Percentiles rank a stretch among this genome's conserved stretches.
Evolutionary conservation across 2,329 filamentous ascomycete species (phyloP).

Genomic region (Myriangium duriaei): DNA sequence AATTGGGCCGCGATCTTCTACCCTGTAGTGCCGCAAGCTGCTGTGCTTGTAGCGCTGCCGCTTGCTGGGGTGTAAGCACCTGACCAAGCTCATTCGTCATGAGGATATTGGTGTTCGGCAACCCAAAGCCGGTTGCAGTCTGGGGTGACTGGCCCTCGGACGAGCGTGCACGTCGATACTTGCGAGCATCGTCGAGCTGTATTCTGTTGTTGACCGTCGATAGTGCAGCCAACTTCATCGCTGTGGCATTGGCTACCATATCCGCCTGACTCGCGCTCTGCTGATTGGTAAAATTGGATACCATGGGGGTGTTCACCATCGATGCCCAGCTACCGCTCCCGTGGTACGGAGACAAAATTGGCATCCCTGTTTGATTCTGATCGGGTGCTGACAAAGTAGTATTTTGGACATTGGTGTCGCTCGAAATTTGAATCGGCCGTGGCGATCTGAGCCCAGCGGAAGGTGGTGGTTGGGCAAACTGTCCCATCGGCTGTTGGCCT

Average conservation of each 20-base stretch:
- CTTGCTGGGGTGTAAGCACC: constrained; percentile 52
- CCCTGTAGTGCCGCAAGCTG: constrained; percentile 72
- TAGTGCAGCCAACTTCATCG: constrained; percentile 94
- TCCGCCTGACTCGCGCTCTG: constrained; percentile 63
- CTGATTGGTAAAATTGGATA: constrained; percentile 58
- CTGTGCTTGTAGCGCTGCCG: constrained; percentile 48
- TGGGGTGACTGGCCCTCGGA: constrained; percentile 63
- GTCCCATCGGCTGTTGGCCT: constrained; percentile 63
- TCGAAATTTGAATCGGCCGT: constrained; percentile 52
- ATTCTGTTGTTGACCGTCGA: constrained; percentile 98
- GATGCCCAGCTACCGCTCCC: constrained; percentile 93
- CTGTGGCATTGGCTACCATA: constrained; percentile 96
- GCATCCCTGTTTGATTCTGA: constrained; percentile 52
- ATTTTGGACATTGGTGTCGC: constrained; percentile 62
- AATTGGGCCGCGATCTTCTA: constrained; percentile 75
- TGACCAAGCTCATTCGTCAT: constrained; percentile 95
- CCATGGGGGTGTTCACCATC: constrained; percentile 96
- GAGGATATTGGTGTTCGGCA: constrained; percentile 55
- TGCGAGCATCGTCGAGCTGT: constrained; percentile 88
- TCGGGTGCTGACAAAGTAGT: constrained; percentile 69
- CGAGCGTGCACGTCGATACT: constrained; percentile 83
- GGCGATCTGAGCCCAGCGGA: constrained; percentile 71
- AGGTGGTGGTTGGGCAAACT: constrained; percentile 75
- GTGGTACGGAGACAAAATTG: constrained; percentile 72
- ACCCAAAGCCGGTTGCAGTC: constrained; percentile 41